Evolutionary conservation across 208 protist species (phyloP).

Genomic region (Leishmania tropica): DNA sequence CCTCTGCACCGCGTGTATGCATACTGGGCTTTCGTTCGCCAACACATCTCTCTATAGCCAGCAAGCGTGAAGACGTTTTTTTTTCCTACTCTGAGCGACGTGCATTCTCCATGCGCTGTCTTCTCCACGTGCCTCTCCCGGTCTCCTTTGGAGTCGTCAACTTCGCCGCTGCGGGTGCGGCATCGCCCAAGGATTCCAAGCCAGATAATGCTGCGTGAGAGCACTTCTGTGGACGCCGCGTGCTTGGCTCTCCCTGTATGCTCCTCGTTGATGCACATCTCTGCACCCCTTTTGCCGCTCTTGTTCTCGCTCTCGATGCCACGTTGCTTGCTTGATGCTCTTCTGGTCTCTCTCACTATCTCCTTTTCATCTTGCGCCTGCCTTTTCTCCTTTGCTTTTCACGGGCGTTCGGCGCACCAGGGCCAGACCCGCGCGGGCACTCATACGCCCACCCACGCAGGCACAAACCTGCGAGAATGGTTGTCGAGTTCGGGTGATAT

Average conservation of each 20-base stretch:
- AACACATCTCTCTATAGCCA: not conserved
- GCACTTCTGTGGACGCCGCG: not conserved
- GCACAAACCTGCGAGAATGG: not conserved
- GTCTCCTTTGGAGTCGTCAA: not conserved
- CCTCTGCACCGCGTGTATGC: not conserved
- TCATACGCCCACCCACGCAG: too few species aligned
- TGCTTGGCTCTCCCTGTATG: not conserved
- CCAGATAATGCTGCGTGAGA: not conserved
- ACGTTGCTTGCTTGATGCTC: not conserved
- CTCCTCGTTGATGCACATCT: not conserved
- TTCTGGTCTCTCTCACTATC: not conserved
- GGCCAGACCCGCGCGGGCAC: not conserved
- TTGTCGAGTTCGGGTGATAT: not conserved
- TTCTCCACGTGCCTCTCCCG: not conserved
- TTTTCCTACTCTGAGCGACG: not conserved
- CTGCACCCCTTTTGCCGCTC: not conserved
- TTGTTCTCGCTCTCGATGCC: not conserved
- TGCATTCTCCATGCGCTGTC: not conserved
- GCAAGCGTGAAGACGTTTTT: not conserved
- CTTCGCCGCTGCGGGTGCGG: not conserved
- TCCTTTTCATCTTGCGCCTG: not conserved
- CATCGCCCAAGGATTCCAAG: not conserved
- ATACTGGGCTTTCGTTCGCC: not conserved
- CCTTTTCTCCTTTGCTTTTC: not conserved
- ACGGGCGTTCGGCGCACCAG: not conserved